Evolutionary conservation across 495 filamentous ascomycete genomes (phyloP), one percentile per base, ranked within the genome.

Genomic region (Arthonia radiata): DNA sequence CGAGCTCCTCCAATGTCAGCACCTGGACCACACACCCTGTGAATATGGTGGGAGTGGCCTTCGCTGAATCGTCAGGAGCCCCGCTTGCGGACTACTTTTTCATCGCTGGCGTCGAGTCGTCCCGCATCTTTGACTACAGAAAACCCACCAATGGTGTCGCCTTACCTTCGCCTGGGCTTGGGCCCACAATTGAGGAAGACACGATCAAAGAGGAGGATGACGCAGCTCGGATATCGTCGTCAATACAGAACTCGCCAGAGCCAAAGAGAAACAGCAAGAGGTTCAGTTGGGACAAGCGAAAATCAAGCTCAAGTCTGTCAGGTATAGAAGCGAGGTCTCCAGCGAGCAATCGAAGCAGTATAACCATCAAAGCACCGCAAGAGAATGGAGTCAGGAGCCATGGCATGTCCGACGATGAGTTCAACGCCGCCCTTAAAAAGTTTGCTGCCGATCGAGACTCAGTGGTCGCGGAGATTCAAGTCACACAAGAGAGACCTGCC

Each of bases 41-140:
- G n/a, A n/a, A n/a, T n/a, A n/a, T n/a, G n/a, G n/a, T n/a, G n/a
- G n/a, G n/a, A n/a, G n/a, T n/a, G n/a, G n/a, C n/a, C n/a, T n/a
- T n/a, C 30, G 18, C 36, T 13, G 40, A 38, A 24, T 32, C 34
- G 28, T 59, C 72, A 13, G 69, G 71, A 31, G 59, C 72, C 28
- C 86, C 86, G 34, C 67, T 97, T 33, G 86, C 86, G 44, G 86
- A 97, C 49, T 93, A 89, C 54, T 97, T 97, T 53, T 97, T 86
- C 78, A 93, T 97, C 36, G 79, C 77, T 36, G 86, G 86, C 47
- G 67, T 90, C 40, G 78, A 81, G 50, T 72, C 74, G 25, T 37
- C 52, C 1, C 58, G 61, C 41, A 47, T 64, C 28, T 41, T 57
- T 30, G 60, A 63, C 17, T 63, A 69, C 32, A 56, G 33, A 50